Evolutionary conservation across 2,329 filamentous ascomycete species (phyloP), one percentile per base, ranked within the genome.

Genomic region (Cryphonectria japonica): DNA sequence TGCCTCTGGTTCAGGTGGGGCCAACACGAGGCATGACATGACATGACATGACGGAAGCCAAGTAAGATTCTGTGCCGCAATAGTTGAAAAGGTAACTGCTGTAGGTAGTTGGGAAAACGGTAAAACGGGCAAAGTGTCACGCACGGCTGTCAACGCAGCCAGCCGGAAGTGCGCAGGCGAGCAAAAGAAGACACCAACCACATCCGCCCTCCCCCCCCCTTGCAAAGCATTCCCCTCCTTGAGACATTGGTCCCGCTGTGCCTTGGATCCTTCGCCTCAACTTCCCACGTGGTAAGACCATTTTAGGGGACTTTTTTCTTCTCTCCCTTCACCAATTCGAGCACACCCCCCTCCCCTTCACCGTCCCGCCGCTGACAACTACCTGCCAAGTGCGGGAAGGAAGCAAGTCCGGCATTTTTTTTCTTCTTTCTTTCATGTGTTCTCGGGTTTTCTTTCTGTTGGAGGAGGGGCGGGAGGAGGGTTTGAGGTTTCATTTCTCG

Each of bases 301-400:
- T 54, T 57, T 66, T 66, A 69, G 66, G 59, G n/a, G 46, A 22
- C 19, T n/a, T 43, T 29, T 14, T 52, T n/a, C 2, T 2, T 16
- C 32, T 39, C 5, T 14, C n/a, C 14, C 26, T 41, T 68, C 32
- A 50, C 46, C 46, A 50, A 5, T 14, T 2, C 14, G 43, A 46
- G 46, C 19, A 9, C 39, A 43, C 46, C 37, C 50, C 68, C 71
- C 43, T 60, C 34, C 19, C 19, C 41, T 6, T 2, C 43, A 8
- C n/a, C 32, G 46, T 34, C 60, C 66, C 11, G 50, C 37, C 22
- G 43, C 60, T 65, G 66, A 66, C 52, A 41, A 54, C 54, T 19
- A 66, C 63, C 66, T 71, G 69, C 66, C 66, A 43, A 66, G 69
- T 59, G 60, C 66, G 69, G 69, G 66, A 71, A 66, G 66, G 69